Conservation (phyloP, 2,329 filamentous ascomycete species). For the Chaetomiaceae sp. region DNA sequence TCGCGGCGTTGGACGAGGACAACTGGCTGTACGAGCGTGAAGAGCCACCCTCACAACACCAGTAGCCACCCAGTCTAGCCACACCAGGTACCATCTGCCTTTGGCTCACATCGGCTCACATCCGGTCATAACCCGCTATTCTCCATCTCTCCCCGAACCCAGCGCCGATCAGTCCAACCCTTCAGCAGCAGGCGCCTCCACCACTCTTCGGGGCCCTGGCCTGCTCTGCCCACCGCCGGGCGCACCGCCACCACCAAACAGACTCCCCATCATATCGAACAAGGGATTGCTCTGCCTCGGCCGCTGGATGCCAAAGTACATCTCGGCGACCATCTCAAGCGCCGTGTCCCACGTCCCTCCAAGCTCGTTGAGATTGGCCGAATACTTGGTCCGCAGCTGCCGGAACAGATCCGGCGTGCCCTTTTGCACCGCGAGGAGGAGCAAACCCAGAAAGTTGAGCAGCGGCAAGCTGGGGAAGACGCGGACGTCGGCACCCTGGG, state of each 20-base stretch:
- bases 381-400: constrained; percentile 77
- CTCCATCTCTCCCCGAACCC: neutral
- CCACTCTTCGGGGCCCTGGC: constrained; percentile 39
- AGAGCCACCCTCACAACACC: constrained; percentile 38
- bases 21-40: constrained; percentile 87
- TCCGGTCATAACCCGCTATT: neutral
- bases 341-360: constrained; percentile 69
- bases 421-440: constrained; percentile 78
- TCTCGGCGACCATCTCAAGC: constrained; percentile 82
- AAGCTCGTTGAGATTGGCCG: constrained; percentile 67
- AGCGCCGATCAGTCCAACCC: constrained; percentile 47
- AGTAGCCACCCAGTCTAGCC: constrained; percentile 21
- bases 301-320: constrained; percentile 91
- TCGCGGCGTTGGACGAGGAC: constrained; percentile 69
- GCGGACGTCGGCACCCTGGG: constrained; percentile 63
- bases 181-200: constrained; percentile 49
- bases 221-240: constrained; percentile 41
- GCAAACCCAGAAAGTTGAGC: constrained; percentile 83
- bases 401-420: constrained; percentile 72
- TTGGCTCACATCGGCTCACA: neutral
- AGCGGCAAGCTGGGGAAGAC: constrained; percentile 90
- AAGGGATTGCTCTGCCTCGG: constrained; percentile 86
- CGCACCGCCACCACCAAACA: constrained; percentile 74
- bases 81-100: neutral
- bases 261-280: constrained; percentile 95